A percentile compares a stretch with the other conserved stretches of the same genome.
These are phyloP conservation scores for Sideroxylon spinosum DNA, from an alignment of 179 eudicot species.

Conservation along the genomic window DNA sequence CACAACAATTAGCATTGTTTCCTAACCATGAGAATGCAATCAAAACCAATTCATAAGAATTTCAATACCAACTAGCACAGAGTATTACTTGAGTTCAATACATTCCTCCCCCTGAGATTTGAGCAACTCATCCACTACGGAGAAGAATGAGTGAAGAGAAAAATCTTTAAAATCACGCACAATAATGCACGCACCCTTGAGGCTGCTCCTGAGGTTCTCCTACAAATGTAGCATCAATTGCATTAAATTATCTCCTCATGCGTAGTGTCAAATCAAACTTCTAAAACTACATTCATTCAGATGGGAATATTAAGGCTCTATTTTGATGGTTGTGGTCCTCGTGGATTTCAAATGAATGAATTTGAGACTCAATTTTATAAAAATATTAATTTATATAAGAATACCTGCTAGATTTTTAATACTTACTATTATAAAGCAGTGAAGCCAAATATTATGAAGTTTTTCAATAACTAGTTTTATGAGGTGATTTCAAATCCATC, in stretches of 20 bases:
- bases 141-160: constrained; percentile 28
- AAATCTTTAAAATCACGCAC: constrained; percentile 29
- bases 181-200: constrained; percentile 24
- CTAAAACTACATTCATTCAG: no score
- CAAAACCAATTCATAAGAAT: background rate
- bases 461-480: no score
- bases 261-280: background rate
- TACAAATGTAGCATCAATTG: background rate
- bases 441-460: no score
- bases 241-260: background rate
- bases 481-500: no score
- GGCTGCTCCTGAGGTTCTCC: constrained; percentile 21
- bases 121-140: constrained; percentile 24
- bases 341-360: no score
- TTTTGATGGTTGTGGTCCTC: no score
- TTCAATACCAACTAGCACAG: background rate
- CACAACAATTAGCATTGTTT: background rate
- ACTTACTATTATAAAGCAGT: no score
- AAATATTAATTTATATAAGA: no score
- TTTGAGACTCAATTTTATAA: no score
- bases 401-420: no score
- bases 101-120: constrained; percentile 24
- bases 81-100: constrained; percentile 23
- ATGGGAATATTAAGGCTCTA: no score
- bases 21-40: background rate